These are phyloP conservation scores for Boletus pseudo-olivaceus DNA, from an alignment of 768 basidiomycete species.

Conservation along the genomic window DNA sequence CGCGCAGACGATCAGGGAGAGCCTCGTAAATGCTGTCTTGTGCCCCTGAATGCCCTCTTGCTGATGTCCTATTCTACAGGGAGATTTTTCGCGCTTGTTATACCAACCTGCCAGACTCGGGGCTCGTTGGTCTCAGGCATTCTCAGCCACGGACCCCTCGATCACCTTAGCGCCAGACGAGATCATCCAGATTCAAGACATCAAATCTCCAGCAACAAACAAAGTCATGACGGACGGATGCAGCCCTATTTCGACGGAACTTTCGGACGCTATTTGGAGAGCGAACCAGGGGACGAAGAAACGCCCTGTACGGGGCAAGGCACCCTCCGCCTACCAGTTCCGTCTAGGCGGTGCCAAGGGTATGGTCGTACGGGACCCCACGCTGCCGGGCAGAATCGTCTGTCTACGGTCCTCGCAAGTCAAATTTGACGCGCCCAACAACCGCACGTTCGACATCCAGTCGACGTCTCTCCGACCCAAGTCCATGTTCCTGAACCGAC, in stretches of 20 bases:
- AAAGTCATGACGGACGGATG: conserved; percentile 51
- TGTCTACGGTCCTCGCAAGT: conserved; percentile 43
- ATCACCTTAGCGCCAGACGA: conserved; percentile 35
- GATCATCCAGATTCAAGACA: conserved; percentile 33
- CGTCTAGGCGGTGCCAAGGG: conserved; percentile 48
- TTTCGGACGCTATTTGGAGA: conserved; percentile 37
- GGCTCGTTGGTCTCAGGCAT: conserved; percentile 54
- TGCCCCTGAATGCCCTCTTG: not conserved
- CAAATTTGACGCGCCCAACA: conserved; percentile 42
- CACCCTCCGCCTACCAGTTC: conserved; percentile 43
- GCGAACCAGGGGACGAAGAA: conserved; percentile 31
- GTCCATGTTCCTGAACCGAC: conserved; percentile 43
- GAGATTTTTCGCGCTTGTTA: conserved; percentile 37
- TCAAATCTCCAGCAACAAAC: conserved; percentile 19
- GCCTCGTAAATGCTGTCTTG: conserved; percentile 28
- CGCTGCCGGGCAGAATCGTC: conserved; percentile 34
- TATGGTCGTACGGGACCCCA: conserved; percentile 43
- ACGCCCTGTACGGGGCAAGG: conserved; percentile 9
- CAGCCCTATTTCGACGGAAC: conserved; percentile 40
- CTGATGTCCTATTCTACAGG: conserved; percentile 25
- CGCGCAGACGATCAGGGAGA: conserved; percentile 29
- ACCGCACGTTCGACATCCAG: conserved; percentile 45
- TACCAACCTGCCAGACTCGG: conserved; percentile 45
- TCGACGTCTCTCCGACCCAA: conserved; percentile 43
- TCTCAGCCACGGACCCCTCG: conserved; percentile 49